Evolutionary conservation across 1,284 basidiomycete genomes (phyloP), one percentile per base, ranked within the genome.

Genomic region (Ceratobasidium sp.): DNA sequence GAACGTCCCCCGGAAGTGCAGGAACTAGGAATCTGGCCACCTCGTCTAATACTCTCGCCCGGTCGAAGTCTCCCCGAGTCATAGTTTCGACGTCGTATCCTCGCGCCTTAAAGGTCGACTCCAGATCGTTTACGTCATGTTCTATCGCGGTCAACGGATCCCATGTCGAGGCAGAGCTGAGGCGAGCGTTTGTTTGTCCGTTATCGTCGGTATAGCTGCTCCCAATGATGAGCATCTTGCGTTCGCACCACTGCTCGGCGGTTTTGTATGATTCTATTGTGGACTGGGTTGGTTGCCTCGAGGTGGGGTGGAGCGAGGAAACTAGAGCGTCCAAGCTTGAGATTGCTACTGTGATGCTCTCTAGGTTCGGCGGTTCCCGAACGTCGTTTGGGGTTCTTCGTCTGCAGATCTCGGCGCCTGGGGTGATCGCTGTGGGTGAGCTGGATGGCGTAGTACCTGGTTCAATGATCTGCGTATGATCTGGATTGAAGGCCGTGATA

Each of bases 161-260:
- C 37, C 22, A 37, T 32, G 54, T 59, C 13, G 54, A 56, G 25
- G 68, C n/a, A 34, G 46, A 7, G 29, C n/a, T 52, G 19, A 67
- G 15, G 1, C 34, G 29, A 25, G 44, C 37, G 32, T 15, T 25
- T 6, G 54, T 29, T 15, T 17, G 37, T 32, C 44, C 29, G 7
- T 19, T 44, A 7, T 8, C 9, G 5, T 51, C n/a, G 7, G 44
- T 9, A 22, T 74, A 74, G 46, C 40, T 54, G 34, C 71, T 64
- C 2, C 71, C 71, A 11, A 74, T 74, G 40, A 74, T 74, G 19
- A 74, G 71, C 25, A 74, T 15, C 25, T 64, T 74, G 13, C 59
- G 25, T 46, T 74, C 61, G 25, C 44, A 13, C 15, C 17, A 49
- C 22, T 40, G 22, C 7, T 32, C 19, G 9, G 71, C 71, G 9